Evolutionary conservation across 176 grass and related monocot genomes (phyloP), one percentile per base, ranked within the genome.

Genomic region (bread wheat (Triticum aestivum)): DNA sequence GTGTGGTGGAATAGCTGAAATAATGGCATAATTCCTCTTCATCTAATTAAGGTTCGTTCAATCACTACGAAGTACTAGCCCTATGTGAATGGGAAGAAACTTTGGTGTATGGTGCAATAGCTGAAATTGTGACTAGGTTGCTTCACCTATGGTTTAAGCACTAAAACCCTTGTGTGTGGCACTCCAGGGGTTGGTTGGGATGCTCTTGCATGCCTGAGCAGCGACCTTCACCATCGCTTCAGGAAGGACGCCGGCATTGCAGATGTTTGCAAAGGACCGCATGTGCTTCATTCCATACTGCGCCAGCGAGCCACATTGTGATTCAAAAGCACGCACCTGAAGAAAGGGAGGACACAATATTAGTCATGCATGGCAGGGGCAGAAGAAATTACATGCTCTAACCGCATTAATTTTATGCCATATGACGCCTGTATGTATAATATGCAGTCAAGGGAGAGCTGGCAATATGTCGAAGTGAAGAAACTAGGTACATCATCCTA

Each of bases 281-380:
- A 89, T 92, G 78, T 98, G 93, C 85, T 98, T 98, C 93, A 98
- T 98, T 12, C 95, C 95, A 51, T 98, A 98, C 88, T 98, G 95
- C 0, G 95, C 81, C 78, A 98, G 52, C 1, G 93, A 98, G 7
- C 93, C 95, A 29, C 95, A 98, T 27, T 93, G 87, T 11, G 78
- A 66, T 82, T 98, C 95, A 38, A 98, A 98, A 81, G 83, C 45
- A 45, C 91, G 90, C 65, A 92, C 93, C 95, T 98, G 45, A n/a
- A 90, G 20, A 37, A 67, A 79, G 80, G 78, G 82, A 39, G 38
- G 84, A 24, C 24, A 14, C 9, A 63, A 15, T 18, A 63, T 86
- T 78, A 82, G 11, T 35, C 24, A 61, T 29, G 78, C 21, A 11
- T n/a, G 1, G 1, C 41, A 44, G 2, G 41, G 41, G 77, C 20